A percentile compares a stretch with the other conserved stretches of the same genome.
These are phyloP conservation scores for Ogataea hybrid DNA, from an alignment of 1,139 yeast genomes.

Conservation along the genomic window DNA sequence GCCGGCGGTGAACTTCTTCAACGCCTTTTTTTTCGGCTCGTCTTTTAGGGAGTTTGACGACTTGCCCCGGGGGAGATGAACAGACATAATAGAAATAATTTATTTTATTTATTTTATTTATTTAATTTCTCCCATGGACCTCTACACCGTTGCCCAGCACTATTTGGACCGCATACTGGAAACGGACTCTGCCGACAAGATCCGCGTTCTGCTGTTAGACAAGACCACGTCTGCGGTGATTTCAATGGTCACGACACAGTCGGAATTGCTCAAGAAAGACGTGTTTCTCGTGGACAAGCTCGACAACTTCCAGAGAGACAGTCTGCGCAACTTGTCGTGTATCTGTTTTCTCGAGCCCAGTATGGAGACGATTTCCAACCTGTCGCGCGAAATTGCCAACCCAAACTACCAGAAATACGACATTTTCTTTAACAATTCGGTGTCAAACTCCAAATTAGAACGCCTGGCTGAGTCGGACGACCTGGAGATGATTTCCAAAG, in stretches of 20 bases:
- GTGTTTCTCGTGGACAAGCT: slow-evolving; percentile 75
- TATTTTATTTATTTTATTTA: neutral
- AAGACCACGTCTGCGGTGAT: slow-evolving; percentile 75
- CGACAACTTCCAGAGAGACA: slow-evolving; percentile 64
- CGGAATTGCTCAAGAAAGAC: slow-evolving; percentile 76
- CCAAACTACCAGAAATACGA: slow-evolving; percentile 83
- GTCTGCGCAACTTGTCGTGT: slow-evolving; percentile 81
- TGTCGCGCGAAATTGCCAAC: slow-evolving; percentile 63
- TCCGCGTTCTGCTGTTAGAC: slow-evolving; percentile 69
- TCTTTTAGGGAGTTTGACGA: slow-evolving; percentile 26
- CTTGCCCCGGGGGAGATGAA: slow-evolving; percentile 20
- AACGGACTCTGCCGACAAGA: slow-evolving; percentile 15
- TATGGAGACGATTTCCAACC: slow-evolving; percentile 54
- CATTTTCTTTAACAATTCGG: slow-evolving; percentile 71
- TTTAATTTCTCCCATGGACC: slow-evolving; percentile 41
- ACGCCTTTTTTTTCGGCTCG: slow-evolving; percentile 26
- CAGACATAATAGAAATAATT: slow-evolving; percentile 2
- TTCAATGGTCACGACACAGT: slow-evolving; percentile 85
- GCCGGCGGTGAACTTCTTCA: slow-evolving; percentile 33
- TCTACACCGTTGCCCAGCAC: slow-evolving; percentile 48
- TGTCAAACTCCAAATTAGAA: slow-evolving; percentile 76
- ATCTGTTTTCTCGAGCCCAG: slow-evolving; percentile 77
- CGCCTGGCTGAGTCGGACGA: slow-evolving; percentile 89
- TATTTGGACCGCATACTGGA: slow-evolving; percentile 49
- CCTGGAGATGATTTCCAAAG: slow-evolving; percentile 70